Evolutionary conservation across 2,329 filamentous ascomycete species (phyloP).

Genomic region (Colletotrichum simmondsii): DNA sequence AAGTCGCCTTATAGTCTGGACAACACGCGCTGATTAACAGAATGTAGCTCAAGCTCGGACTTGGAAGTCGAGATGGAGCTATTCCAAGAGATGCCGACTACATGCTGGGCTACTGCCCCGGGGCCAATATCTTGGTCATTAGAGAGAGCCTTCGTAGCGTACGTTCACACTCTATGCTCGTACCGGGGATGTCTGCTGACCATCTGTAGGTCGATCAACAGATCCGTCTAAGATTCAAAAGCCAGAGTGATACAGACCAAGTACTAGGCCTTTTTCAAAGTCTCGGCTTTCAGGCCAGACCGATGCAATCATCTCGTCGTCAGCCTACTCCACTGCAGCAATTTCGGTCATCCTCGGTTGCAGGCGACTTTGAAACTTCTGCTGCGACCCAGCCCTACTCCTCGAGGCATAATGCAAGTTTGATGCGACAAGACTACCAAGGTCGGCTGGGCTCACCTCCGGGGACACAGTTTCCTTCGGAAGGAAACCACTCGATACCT

Average conservation of each 20-base stretch:
- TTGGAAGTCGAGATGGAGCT: constrained; percentile 1
- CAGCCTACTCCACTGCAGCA: not conserved
- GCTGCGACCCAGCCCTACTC: not conserved
- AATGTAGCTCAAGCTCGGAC: not conserved
- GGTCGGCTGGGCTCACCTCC: not conserved
- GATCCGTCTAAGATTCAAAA: constrained; percentile 8
- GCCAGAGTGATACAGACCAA: not conserved
- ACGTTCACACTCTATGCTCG: not conserved
- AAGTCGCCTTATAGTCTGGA: not conserved
- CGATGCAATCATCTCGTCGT: not conserved
- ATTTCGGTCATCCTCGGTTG: not conserved
- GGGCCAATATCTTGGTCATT: not conserved
- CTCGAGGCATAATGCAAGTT: not conserved
- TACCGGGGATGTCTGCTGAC: not conserved
- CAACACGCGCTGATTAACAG: too few species aligned
- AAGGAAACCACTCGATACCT: not conserved
- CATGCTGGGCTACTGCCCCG: not conserved
- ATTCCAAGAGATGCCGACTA: not conserved
- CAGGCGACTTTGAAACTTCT: not conserved
- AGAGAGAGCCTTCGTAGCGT: not conserved
- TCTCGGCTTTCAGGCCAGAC: not conserved
- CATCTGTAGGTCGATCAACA: not conserved
- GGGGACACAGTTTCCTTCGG: not conserved
- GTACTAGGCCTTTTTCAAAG: not conserved
- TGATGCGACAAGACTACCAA: not conserved